Percentiles rank a stretch among this genome's conserved stretches.
These are phyloP conservation scores for Lactarius tabidus DNA, from an alignment of 768 basidiomycete species.

Conservation along the genomic window DNA sequence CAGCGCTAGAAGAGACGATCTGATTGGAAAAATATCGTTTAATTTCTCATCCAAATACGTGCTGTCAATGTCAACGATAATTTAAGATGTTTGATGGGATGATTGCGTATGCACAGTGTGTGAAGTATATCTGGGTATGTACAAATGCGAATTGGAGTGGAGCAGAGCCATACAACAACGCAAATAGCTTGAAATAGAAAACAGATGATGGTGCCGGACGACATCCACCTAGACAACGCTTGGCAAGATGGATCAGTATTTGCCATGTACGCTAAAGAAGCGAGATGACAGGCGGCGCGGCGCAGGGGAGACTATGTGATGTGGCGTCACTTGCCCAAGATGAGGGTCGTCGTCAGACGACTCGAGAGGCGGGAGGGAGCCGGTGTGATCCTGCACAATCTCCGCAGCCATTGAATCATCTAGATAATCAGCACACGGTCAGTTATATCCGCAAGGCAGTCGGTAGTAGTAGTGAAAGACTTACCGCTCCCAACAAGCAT, in stretches of 20 bases:
- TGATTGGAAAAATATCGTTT: neutral
- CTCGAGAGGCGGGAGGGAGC: conserved; percentile 25
- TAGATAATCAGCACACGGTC: conserved; percentile 23
- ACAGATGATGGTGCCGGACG: neutral
- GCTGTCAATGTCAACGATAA: neutral
- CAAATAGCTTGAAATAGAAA: neutral
- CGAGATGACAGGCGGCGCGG: conserved; percentile 37
- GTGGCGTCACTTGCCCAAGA: conserved; percentile 65
- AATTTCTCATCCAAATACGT: neutral
- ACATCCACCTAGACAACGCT: neutral
- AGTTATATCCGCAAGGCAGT: neutral
- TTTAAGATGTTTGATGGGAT: neutral
- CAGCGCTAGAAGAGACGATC: neutral
- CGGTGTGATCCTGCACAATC: conserved; percentile 4
- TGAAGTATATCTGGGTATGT: conserved; percentile 6
- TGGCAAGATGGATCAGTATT: conserved; percentile 4
- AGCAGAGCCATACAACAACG: neutral
- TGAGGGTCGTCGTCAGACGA: conserved; percentile 64
- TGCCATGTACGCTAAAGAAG: conserved; percentile 10
- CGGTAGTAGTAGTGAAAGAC: conserved; percentile 15
- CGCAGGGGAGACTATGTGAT: conserved; percentile 60
- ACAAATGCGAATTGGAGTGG: conserved; percentile 1
- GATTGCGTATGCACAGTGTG: neutral
- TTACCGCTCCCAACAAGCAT: conserved; percentile 35
- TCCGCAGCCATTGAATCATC: conserved; percentile 48